Evolutionary conservation across 164 flowering plant species (phyloP), one percentile per base, ranked within the genome.

Genomic region (Brasenia schreberi): DNA sequence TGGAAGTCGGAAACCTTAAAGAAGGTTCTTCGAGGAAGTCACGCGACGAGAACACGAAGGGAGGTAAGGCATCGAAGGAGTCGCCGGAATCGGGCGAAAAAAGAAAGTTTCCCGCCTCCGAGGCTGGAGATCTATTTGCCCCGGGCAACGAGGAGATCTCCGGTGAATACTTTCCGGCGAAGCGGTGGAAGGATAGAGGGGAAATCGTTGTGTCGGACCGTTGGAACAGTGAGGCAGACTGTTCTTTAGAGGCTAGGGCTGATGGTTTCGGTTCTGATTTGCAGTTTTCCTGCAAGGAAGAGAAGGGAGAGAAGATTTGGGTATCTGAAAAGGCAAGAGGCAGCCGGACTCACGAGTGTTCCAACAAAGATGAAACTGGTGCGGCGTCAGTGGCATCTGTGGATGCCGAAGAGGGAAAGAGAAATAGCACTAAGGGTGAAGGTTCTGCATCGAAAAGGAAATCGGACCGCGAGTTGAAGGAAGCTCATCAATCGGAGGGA

Each of bases 391-490:
- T 39, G 63, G 27, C 33, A 10, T 52, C 68, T 1, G 62, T 64
- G 44, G 80, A 68, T 63, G 80, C 43, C 58, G 83, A 78, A 27
- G 86, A 81, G 58, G 72, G 64, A 43, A 74, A 70, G 63, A 80
- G 67, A 70, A 75, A 61, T 5, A 64, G 56, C 59, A 61, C 49
- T 18, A 64, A 76, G 75, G 75, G 59, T 58, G 88, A 84, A 49
- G 10, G 12, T 49, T 49, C 56, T 3, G 5, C 56, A 49, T 65
- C 75, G 4, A 84, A 80, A 77, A 70, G 78, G 39, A 87, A 73
- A 70, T 64, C 71, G 7, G 87, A 82, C 42, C 81, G 73, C 74
- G 83, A 79, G 61, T 80, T 67, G 61, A 85, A 80, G 68, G 89
- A 83, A 49, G 75, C 56, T 19, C 67, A 71, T 65, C 73, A 74